A percentile compares a stretch with the other conserved stretches of the same genome.
phyloP scores from a whole-genome alignment of 306 rosid species.

The barrel medic (Medicago truncatula) region MtrunA17r5.0-ANR NC_053049.1:1353501-1354000 shows the following conservation, averaged over 20 bases:
- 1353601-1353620: constrained; percentile 3
- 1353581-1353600: background rate
- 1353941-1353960: constrained; percentile 48
- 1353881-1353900: constrained; percentile 77
- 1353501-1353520: constrained; percentile 25
- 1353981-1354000: constrained; percentile 39
- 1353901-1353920: constrained; percentile 51
- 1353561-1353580: background rate
- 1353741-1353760: constrained; percentile 71
- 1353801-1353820: constrained; percentile 58
- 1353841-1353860: constrained; percentile 66
- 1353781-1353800: constrained; percentile 70
- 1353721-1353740: constrained; percentile 82
- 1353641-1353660: constrained; percentile 96
- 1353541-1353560: background rate
- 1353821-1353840: constrained; percentile 58
- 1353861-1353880: constrained; percentile 84
- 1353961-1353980: constrained; percentile 44
- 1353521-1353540: constrained; percentile 19
- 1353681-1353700: constrained; percentile 94
- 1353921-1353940: constrained; percentile 38
- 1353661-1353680: constrained; percentile 87
- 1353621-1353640: constrained; percentile 83
- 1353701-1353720: constrained; percentile 85
- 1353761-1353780: constrained; percentile 75